Conservation (phyloP, 768 basidiomycete species). For the Mycena vulgaris region DNA sequence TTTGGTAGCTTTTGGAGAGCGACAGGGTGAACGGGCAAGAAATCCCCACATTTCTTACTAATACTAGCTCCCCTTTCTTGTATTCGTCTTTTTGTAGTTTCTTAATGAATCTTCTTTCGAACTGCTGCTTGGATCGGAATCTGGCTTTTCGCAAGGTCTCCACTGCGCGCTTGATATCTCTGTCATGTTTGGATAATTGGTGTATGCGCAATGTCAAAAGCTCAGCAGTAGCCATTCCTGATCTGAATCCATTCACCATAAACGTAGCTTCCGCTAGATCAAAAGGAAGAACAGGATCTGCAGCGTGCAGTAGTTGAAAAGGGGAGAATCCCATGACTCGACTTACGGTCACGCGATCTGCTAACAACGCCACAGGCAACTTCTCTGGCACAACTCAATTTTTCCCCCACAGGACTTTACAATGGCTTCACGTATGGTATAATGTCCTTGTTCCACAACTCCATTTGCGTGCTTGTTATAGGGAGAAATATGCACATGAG, state of each 20-base stretch:
- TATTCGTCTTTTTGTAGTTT: too few relatives aligned
- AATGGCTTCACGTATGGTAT: too few relatives aligned
- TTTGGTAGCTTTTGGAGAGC: too few relatives aligned
- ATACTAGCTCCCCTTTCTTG: too few relatives aligned
- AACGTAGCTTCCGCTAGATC: constrained; percentile 7
- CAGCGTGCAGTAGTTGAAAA: constrained; percentile 24
- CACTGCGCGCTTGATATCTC: not conserved
- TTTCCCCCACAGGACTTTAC: constrained; percentile 44
- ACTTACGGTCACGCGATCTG: too few relatives aligned
- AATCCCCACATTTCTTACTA: too few relatives aligned
- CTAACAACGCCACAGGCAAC: constrained; percentile 40
- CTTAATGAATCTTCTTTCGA: too few relatives aligned
- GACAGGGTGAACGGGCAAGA: too few relatives aligned
- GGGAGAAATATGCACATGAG: constrained; percentile 49
- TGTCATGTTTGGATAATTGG: not conserved
- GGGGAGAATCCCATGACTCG: constrained; percentile 41
- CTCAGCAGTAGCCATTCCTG: not conserved
- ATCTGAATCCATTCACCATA: too few relatives aligned
- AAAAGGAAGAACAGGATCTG: constrained; percentile 6
- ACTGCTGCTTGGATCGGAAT: too few relatives aligned
- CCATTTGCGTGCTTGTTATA: too few relatives aligned
- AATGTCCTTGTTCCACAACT: too few relatives aligned
- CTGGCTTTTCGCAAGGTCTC: not conserved
- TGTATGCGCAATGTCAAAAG: not conserved
- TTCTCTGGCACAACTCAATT: constrained; percentile 39